phyloP scores from a whole-genome alignment of 495 filamentous ascomycete species.

The Lasiosphaeriaceae sp. region DNA sequence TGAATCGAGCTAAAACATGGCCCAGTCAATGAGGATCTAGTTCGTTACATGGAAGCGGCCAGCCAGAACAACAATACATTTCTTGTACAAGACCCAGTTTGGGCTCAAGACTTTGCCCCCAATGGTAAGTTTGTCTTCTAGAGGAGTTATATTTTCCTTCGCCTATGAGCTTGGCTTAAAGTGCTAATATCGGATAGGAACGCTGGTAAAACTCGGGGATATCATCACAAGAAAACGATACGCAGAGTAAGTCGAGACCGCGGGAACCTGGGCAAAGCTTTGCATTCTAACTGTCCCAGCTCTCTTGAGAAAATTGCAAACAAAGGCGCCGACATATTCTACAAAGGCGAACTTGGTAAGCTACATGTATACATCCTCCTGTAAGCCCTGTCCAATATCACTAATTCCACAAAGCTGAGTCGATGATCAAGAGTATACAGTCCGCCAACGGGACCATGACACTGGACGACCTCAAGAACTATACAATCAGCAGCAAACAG shows the following conservation, averaged over 20 bases:
- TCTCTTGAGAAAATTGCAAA: slow-evolving; percentile 72
- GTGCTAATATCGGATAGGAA: slow-evolving; percentile 21
- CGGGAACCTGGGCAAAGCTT: background rate
- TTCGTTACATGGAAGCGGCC: slow-evolving; percentile 59
- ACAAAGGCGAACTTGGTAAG: slow-evolving; percentile 55
- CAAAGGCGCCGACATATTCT: slow-evolving; percentile 69
- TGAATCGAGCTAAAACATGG: slow-evolving; percentile 7
- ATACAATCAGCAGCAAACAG: slow-evolving; percentile 58
- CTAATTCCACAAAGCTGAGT: slow-evolving; percentile 53
- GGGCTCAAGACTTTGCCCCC: slow-evolving; percentile 86
- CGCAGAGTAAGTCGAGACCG: slow-evolving; percentile 49
- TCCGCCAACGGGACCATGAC: slow-evolving; percentile 76
- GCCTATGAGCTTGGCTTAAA: background rate
- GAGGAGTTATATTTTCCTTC: background rate
- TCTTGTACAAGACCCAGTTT: slow-evolving; percentile 65
- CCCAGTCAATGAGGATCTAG: slow-evolving; percentile 58
- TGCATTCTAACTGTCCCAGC: slow-evolving; percentile 16
- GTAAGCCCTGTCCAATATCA: background rate
- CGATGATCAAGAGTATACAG: slow-evolving; percentile 64
- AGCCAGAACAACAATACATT: slow-evolving; percentile 48
- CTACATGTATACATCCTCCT: background rate
- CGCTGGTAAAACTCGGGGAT: slow-evolving; percentile 62
- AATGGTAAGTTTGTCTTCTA: slow-evolving; percentile 55
- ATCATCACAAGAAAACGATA: slow-evolving; percentile 74
- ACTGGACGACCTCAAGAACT: slow-evolving; percentile 67